Conservation (phyloP, 2,329 filamentous ascomycete genomes). For the Phaeoacremonium minimum region DNA sequence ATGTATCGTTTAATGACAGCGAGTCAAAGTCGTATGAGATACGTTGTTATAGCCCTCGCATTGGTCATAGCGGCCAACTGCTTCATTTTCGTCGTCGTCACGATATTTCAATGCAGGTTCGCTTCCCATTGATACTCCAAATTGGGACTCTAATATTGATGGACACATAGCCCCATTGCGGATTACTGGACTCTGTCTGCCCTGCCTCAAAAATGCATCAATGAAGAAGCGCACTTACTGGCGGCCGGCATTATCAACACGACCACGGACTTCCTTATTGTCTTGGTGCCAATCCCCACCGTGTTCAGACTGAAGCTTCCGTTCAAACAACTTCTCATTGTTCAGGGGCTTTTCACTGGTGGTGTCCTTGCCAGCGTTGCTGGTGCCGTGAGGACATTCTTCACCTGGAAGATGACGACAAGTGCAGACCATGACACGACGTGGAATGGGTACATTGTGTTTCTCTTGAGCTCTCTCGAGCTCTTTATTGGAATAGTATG, state of each 20-base stretch:
- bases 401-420: slow-evolving; percentile 22
- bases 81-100: slow-evolving; percentile 28
- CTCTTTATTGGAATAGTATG: slow-evolving; percentile 36
- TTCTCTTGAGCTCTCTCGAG: slow-evolving; percentile 30
- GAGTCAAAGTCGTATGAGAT: slow-evolving; percentile 21
- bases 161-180: slow-evolving; percentile 26
- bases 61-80: slow-evolving; percentile 22
- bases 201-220: slow-evolving; percentile 33
- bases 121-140: slow-evolving; percentile 15
- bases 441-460: slow-evolving; percentile 29
- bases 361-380: slow-evolving; percentile 40
- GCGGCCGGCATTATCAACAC: slow-evolving; percentile 56
- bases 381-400: slow-evolving; percentile 31
- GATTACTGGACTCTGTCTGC: slow-evolving; percentile 30
- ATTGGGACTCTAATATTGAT: slow-evolving; percentile 13
- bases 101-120: slow-evolving; percentile 32
- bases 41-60: slow-evolving; percentile 21
- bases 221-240: slow-evolving; percentile 46
- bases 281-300: slow-evolving; percentile 44
- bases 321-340: slow-evolving; percentile 36
- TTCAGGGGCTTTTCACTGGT: slow-evolving; percentile 43
- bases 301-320: slow-evolving; percentile 41
- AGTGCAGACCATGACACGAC: slow-evolving; percentile 23
- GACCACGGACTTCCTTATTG: slow-evolving; percentile 52
- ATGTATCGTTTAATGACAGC: slow-evolving; percentile 29